Percentiles rank a stretch among this genome's conserved stretches.
These are phyloP conservation scores for Abelmoschus esculentus DNA, from an alignment of 345 rosid species.

Conservation along the genomic window DNA sequence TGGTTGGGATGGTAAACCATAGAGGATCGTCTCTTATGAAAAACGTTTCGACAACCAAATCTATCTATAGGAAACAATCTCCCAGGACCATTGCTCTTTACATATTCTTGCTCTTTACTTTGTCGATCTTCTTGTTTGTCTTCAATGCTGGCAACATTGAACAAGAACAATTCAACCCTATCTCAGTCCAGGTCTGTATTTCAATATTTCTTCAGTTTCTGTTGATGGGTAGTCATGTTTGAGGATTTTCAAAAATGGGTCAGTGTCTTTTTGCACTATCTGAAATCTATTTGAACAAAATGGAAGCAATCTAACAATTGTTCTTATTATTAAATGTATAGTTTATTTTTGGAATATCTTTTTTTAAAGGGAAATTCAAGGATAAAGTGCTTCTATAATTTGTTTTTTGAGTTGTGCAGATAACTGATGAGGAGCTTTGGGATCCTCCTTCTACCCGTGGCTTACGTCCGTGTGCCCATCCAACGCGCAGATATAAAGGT, in stretches of 20 bases:
- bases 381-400: background rate
- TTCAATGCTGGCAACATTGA: conserved; percentile 16
- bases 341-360: background rate
- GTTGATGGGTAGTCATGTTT: too few species aligned
- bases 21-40: conserved; percentile 17
- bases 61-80: conserved; percentile 16
- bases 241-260: background rate
- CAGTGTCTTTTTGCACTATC: background rate
- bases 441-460: conserved; percentile 52
- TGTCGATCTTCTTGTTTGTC: conserved; percentile 25
- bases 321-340: background rate
- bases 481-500: conserved; percentile 61
- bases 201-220: background rate
- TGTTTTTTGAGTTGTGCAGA: conserved; percentile 24
- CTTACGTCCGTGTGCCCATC: conserved; percentile 63
- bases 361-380: background rate
- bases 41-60: conserved; percentile 6
- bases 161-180: conserved; percentile 22
- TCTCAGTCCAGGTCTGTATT: conserved; percentile 9
- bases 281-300: background rate
- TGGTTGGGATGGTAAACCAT: conserved; percentile 23
- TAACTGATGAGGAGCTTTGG: conserved; percentile 46
- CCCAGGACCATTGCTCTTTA: conserved; percentile 18
- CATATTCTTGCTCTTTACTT: conserved; percentile 26
- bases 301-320: background rate